Evolutionary conservation across 1,139 yeast genomes (phyloP), one percentile per base, ranked within the genome.

Genomic region (Suhomyces panamericanus): DNA sequence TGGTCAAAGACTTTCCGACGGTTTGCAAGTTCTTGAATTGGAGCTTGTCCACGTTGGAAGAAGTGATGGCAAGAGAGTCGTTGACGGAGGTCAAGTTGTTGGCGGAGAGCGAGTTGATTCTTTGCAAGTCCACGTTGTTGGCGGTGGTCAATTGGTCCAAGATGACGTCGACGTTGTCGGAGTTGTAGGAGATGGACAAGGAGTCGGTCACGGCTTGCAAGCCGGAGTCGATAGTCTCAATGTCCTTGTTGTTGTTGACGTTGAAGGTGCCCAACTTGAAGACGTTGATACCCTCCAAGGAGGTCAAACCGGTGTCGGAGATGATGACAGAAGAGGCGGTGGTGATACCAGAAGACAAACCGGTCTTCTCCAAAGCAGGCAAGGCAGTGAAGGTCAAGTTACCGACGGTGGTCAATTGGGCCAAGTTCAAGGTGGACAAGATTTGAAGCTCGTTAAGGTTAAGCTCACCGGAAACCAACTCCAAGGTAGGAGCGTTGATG

Each of bases 221-320:
- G 56, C 83, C 83, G 43, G 91, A 82, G 65, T 86, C 81, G 59
- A 86, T 77, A 51, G 87, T 70, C 58, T 73, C 73, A 63, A 75
- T 77, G 59, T 91, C 81, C 66, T 76, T 77, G 64, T 78, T 77
- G 85, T 93, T 93, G 89, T 90, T 91, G 62, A 93, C 81, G 76
- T 90, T 80, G 77, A 90, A 87, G 49, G 75, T 75, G 64, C 80
- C 80, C 60, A 89, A 87, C 60, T 81, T 64, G 63, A 75, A 75
- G 58, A 91, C 87, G 66, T 83, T 81, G 66, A 93, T 81, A 67
- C 98, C 98, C 46, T 80, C 80, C 59, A 93, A 81, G 44, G 88
- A 73, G 60, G 77, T 77, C 67, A 93, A 78, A 57, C 85, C 80
- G 55, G 99, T 93, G 78, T 93, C 96, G 51, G 96, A 83, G 62